Evolutionary conservation across 345 rosid genomes (phyloP).

Genomic region (Odontarrhena argentea): DNA sequence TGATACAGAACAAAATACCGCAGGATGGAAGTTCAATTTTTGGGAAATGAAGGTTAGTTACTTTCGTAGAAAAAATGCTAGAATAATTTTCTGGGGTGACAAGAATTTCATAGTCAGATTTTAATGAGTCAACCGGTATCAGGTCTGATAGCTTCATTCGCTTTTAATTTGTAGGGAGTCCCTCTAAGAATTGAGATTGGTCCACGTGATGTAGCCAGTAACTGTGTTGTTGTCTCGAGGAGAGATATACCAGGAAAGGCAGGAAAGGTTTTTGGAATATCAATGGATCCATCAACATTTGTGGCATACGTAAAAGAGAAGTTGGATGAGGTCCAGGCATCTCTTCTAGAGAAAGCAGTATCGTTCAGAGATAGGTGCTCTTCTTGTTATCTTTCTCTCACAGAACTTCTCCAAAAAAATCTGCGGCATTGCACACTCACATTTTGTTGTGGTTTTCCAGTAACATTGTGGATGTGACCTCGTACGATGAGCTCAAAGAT

Average conservation of each 20-base stretch:
- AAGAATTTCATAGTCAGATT: not conserved
- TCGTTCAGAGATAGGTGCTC: conserved; percentile 78
- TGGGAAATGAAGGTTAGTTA: conserved; percentile 91
- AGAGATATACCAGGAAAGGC: conserved; percentile 92
- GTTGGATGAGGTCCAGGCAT: conserved; percentile 85
- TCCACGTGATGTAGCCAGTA: conserved; percentile 86
- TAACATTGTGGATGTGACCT: conserved; percentile 81
- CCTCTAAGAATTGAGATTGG: conserved; percentile 94
- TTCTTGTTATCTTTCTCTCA: conserved; percentile 20
- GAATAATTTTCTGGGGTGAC: not conserved
- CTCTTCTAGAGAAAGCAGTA: conserved; percentile 67
- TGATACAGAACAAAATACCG: conserved; percentile 78
- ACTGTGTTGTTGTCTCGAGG: conserved; percentile 80
- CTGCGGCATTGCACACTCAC: not conserved
- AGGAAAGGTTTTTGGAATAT: conserved; percentile 89
- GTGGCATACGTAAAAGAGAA: conserved; percentile 77
- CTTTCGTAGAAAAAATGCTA: not conserved
- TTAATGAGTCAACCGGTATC: not conserved
- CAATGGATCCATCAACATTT: conserved; percentile 74
- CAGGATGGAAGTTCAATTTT: conserved; percentile 96
- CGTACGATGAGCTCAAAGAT: conserved; percentile 78
- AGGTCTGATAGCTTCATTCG: conserved; percentile 11
- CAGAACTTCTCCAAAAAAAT: not conserved
- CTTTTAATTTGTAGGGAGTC: conserved; percentile 57
- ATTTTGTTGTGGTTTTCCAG: conserved; percentile 47